Evolutionary conservation across 345 rosid species (phyloP), one percentile per base, ranked within the genome.

Genomic region (Bretschneidera sinensis): DNA sequence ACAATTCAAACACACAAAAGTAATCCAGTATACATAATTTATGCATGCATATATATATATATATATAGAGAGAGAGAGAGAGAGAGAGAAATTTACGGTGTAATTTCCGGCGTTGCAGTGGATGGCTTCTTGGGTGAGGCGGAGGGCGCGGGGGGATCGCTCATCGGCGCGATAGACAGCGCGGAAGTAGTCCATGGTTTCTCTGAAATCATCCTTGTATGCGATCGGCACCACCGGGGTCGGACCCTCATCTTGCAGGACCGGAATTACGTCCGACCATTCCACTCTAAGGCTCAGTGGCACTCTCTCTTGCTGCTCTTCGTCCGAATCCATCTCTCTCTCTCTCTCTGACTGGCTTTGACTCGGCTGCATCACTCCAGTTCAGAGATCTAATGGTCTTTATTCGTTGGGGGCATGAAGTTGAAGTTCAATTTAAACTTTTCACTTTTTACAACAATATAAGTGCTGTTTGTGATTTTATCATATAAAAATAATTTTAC

Each of bases 141-240:
- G 65, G 39, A 90, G 84, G 24, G 96, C 75, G 51, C 97, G 96
- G 62, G 84, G 78, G 25, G 96, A 94, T 55, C 83, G 86, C 76
- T 94, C 99, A 22, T 79, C 73, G 57, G 92, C 74, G 56, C 34
- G 31, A 68, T 83, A 94, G 34, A 94, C 57, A 47, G 96, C 92
- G 3, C 97, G 87, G 60, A 94, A 94, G 79, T 88, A 94, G 79
- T 82, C 81, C 95, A 94, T 94, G 16, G 87, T 78, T 79, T 90
- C 95, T 15, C 79, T 79, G 69, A 94, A 94, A 15, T 83, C 82
- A 22, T 81, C 87, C 73, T 77, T 82, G 83, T 88, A 90, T 0
- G 85, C 92, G 72, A 90, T 90, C 20, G 85, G 76, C 0, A 88
- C 97, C 31, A 94, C 96, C 0, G 91, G 97, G 64, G 82, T 81